Evolutionary conservation across 768 basidiomycete species (phyloP).

Genomic region (Trametes maxima): DNA sequence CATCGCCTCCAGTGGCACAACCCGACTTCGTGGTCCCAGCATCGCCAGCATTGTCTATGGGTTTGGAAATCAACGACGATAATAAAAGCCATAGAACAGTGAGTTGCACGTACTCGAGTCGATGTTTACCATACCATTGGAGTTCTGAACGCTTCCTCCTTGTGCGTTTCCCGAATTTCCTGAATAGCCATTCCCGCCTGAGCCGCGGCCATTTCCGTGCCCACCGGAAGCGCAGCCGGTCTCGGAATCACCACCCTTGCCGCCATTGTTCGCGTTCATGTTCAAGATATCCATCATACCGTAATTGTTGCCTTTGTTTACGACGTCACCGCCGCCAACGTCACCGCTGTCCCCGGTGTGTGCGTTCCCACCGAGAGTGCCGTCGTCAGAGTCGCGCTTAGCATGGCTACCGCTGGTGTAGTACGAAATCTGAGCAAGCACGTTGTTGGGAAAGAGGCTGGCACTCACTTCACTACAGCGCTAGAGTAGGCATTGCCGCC

Average conservation of each 20-base stretch:
- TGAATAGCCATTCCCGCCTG: constrained; percentile 16
- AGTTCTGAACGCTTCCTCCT: constrained; percentile 31
- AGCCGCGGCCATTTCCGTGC: constrained; percentile 18
- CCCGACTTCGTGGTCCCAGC: constrained; percentile 29
- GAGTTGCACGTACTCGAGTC: constrained; percentile 32
- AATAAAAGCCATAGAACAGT: not conserved
- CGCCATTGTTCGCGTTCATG: constrained; percentile 36
- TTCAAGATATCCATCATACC: constrained; percentile 34
- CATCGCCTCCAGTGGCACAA: constrained; percentile 29
- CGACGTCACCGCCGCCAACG: constrained; percentile 28
- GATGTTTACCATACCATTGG: constrained; percentile 29
- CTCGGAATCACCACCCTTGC: constrained; percentile 30
- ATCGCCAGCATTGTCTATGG: constrained; percentile 30
- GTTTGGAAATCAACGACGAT: not conserved
- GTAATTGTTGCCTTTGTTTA: constrained; percentile 27
- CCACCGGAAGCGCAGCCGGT: constrained; percentile 33
- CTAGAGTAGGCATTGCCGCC: constrained; percentile 30
- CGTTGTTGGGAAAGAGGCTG: no score
- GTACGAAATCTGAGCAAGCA: not conserved
- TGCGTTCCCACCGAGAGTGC: constrained; percentile 33
- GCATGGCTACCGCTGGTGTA: not conserved
- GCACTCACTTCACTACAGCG: constrained; percentile 6
- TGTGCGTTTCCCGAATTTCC: constrained; percentile 31
- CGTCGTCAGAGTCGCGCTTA: constrained; percentile 27
- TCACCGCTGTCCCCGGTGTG: constrained; percentile 28